Evolutionary conservation across 176 grass and related monocot genomes (phyloP), one percentile per base, ranked within the genome.

Genomic region (Thinopyrum elongatum): DNA sequence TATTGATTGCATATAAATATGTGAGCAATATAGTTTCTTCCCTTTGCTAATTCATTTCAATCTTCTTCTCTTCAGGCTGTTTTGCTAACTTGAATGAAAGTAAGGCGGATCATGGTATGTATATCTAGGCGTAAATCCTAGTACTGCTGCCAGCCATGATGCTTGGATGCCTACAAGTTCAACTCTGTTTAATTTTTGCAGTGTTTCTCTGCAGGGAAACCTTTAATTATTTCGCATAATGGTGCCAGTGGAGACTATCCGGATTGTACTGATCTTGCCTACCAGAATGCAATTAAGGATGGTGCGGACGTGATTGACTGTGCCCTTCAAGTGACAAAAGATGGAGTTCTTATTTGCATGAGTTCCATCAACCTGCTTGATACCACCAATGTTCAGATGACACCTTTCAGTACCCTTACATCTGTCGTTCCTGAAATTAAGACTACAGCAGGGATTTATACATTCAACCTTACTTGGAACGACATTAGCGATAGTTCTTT

Each of bases 241-340:
- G 95, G 95, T 82, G 93, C 80, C 77, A 98, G 95, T 53, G 95
- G 95, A 71, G 91, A 93, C 76, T 98, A 83, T 44, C 87, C 95
- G 10, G 93, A 92, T 29, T 98, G 95, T 84, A 98, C 95, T 7
- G 87, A 98, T 74, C 41, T 95, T 38, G 95, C 88, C 61, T 98
- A 98, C 33, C 31, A 33, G 14, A 84, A 86, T 82, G 95, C 95
- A 22, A 79, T 91, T 59, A 31, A 65, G 27, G 95, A 91, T 55
- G 93, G 93, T 31, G 96, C 96, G 31, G 92, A 98, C 90, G 16
- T 95, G 29, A 98, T 98, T 70, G 96, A 98, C 78, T 98, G 96
- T 79, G 65, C 78, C 41, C 78, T 98, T 90, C 90, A 95, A 92
- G 76, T 98, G 26, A 98, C 93, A 26, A 57, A 22, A 35, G 92